Percentiles rank a stretch among this genome's conserved stretches.
phyloP scores from a whole-genome alignment of 768 basidiomycete species.

The Rhizopogon salebrosus region DNA sequence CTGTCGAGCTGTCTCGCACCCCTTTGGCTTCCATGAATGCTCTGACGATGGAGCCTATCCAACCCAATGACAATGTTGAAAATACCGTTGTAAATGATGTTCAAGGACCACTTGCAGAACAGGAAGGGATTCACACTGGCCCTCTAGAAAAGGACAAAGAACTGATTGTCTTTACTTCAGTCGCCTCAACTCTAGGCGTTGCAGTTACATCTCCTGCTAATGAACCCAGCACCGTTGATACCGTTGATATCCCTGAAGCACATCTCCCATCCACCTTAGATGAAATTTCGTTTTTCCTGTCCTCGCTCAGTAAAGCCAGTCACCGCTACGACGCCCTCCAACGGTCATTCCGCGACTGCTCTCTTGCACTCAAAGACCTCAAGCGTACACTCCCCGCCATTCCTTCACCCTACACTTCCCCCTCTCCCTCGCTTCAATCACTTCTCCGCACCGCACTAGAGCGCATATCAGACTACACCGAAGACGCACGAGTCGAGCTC shows the following conservation, averaged over 20 bases:
- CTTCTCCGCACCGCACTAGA: constrained; percentile 49
- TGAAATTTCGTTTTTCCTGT: constrained; percentile 35
- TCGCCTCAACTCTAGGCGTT: background rate
- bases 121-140: background rate
- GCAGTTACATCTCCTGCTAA: background rate
- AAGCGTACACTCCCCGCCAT: constrained; percentile 23
- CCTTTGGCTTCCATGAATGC: background rate
- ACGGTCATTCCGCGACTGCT: constrained; percentile 63
- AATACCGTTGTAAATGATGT: background rate
- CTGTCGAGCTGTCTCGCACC: background rate
- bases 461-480: constrained; percentile 67
- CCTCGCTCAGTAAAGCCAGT: constrained; percentile 37
- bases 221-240: background rate
- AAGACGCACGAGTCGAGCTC: constrained; percentile 77
- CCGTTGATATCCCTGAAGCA: background rate
- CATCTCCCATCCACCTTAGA: background rate
- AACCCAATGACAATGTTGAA: background rate
- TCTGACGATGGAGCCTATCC: background rate
- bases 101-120: background rate
- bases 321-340: constrained; percentile 60
- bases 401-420: background rate
- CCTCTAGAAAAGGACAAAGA: background rate
- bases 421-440: constrained; percentile 1
- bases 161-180: background rate
- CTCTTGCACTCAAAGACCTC: constrained; percentile 58